A percentile compares a stretch with the other conserved stretches of the same genome.
phyloP scores from a whole-genome alignment of 108 stramenopile species.

The Skeletonema grethae region DNA sequence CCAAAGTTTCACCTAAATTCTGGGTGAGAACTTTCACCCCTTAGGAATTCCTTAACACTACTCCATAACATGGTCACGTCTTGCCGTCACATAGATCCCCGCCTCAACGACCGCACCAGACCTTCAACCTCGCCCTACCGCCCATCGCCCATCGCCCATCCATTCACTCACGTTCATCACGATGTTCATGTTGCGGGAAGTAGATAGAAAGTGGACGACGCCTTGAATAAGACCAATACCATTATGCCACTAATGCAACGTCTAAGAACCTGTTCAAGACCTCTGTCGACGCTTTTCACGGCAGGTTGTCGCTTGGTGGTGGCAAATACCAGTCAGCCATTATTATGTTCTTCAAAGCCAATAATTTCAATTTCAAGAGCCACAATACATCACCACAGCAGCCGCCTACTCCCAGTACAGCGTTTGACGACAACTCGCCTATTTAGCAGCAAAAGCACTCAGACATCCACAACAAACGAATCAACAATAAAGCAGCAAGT shows the following conservation, averaged over 20 bases:
- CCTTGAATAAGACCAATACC: background rate
- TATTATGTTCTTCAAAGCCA: too few relatives aligned
- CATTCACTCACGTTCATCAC: too few relatives aligned
- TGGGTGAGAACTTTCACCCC: too few relatives aligned
- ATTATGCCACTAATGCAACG: background rate
- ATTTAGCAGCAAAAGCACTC: background rate
- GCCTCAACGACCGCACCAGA: too few relatives aligned
- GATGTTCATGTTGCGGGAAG: background rate
- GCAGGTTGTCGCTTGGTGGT: background rate
- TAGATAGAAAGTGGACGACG: background rate
- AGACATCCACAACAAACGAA: background rate
- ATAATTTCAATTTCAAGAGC: background rate
- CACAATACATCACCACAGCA: background rate
- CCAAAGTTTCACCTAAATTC: too few relatives aligned
- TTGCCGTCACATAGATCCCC: too few relatives aligned
- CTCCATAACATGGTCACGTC: too few relatives aligned
- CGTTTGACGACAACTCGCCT: background rate
- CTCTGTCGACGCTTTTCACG: background rate
- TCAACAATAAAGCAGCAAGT: conserved; percentile 16
- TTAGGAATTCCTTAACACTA: too few relatives aligned
- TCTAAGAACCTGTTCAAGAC: background rate
- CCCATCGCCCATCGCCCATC: too few relatives aligned
- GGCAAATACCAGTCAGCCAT: background rate
- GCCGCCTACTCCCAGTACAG: background rate
- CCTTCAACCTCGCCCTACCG: too few relatives aligned